These are phyloP conservation scores for Meyerozyma sp. DNA, from an alignment of 1,139 yeast genomes.

Conservation along the genomic window DNA sequence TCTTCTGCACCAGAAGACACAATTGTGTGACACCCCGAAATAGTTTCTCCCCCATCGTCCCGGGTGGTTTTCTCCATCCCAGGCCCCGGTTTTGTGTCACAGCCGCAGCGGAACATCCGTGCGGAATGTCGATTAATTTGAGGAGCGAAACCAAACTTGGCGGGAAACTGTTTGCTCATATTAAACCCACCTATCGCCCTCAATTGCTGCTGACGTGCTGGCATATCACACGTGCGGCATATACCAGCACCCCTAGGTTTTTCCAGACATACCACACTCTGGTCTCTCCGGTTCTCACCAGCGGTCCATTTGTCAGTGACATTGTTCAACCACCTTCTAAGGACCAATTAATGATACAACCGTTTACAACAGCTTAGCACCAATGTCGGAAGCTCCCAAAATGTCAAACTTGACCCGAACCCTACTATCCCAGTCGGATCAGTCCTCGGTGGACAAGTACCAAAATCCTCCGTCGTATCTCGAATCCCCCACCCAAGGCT, in stretches of 20 bases:
- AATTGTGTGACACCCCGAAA: neutral
- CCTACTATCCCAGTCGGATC: constrained; percentile 18
- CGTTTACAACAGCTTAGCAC: constrained; percentile 1
- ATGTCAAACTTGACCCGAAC: constrained; percentile 38
- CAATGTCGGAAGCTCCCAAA: constrained; percentile 8
- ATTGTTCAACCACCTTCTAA: neutral
- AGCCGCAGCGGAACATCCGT: constrained; percentile 1
- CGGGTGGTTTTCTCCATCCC: neutral
- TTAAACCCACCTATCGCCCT: too few species aligned
- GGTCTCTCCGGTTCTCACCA: too few species aligned
- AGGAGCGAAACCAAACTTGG: neutral
- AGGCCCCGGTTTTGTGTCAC: neutral
- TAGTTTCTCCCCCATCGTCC: neutral
- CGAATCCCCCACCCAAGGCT: constrained; percentile 1
- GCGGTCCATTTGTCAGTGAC: too few species aligned
- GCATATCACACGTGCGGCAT: too few species aligned
- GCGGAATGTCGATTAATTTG: neutral
- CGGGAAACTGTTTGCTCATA: too few species aligned
- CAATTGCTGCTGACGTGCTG: too few species aligned
- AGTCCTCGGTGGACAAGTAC: constrained; percentile 2
- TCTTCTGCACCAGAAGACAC: too few species aligned
- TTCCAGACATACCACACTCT: too few species aligned
- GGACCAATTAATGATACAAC: neutral
- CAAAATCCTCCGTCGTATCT: constrained; percentile 3
- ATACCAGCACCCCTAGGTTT: too few species aligned